Conservation (phyloP, 2,329 filamentous ascomycete species). For the Pseudonectria foliicola region DNA sequence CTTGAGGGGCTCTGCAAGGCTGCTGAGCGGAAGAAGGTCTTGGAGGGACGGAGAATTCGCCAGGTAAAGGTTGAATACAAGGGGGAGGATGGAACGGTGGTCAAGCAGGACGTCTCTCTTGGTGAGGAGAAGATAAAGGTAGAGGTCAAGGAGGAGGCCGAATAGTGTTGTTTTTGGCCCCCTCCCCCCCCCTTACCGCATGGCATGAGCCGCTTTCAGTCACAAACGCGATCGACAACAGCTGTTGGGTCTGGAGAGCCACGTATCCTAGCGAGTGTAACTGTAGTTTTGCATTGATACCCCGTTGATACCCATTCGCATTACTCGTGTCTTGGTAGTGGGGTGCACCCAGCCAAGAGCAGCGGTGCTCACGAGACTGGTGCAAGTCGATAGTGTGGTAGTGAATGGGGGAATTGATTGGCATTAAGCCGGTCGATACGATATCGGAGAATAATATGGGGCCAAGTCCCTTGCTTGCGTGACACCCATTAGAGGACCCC, state of each 20-base stretch:
- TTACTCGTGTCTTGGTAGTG: slow-evolving; percentile 1
- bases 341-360: slow-evolving; percentile 10
- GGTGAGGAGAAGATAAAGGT: too few species aligned
- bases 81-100: slow-evolving; percentile 11
- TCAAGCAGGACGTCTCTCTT: slow-evolving; percentile 18
- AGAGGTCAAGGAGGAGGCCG: slow-evolving; percentile 23
- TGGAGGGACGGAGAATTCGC: slow-evolving; percentile 43
- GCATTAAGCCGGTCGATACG: slow-evolving; percentile 12
- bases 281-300: slow-evolving; percentile 10
- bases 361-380: slow-evolving; percentile 11
- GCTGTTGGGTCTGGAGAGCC: not conserved
- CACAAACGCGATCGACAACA: too few species aligned
- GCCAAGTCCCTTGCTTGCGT: slow-evolving; percentile 7
- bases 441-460: slow-evolving; percentile 23
- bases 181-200: too few species aligned
- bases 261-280: slow-evolving; percentile 10
- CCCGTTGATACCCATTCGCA: slow-evolving; percentile 9
- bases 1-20: slow-evolving; percentile 67
- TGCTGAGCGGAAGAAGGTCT: slow-evolving; percentile 59
- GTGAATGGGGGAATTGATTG: slow-evolving; percentile 7
- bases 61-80: slow-evolving; percentile 20
- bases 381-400: slow-evolving; percentile 4
- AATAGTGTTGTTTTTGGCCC: not conserved
- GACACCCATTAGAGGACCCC: too few species aligned
- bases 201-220: too few species aligned